Base-by-base conservation (phyloP, 139 green algal species). In the Tetradesmus obliquus region DNA sequence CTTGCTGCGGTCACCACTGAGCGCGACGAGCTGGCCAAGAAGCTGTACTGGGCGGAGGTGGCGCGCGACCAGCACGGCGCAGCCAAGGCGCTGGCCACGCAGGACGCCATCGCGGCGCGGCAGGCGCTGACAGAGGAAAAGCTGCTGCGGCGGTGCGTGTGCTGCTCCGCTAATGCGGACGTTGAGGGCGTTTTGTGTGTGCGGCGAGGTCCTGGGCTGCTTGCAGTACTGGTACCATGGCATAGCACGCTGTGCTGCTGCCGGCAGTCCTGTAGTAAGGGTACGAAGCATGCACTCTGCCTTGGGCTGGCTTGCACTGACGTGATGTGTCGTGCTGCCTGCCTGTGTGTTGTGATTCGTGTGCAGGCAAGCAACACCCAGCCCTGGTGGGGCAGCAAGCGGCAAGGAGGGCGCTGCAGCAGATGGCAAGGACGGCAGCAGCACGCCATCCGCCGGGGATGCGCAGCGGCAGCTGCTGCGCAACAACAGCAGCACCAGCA, bases 31-130 rank as follows among this genome's bases (percentile, higher is more conserved):
- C 71, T 90, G 53, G 71, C 69, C 19, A 90, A 90, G 86, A 84
- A 84, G 71, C 71, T 90, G 20, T 90, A 84, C 86, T 90, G 69
- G 69, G 86, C 86, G n/a, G 86, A 84, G 86, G 62, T 90, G 22
- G 86, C 86, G 9, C 86, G 86, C 22, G 86, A 90, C 45, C 86
- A 90, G 71, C 69, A 83, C 24, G 71, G 71, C 4, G 86, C 86
- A 6, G 86, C 86, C 69, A 90, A 90, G 86, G 74, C 74, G 24
- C 71, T 90, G 32, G 86, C 86, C 8, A 71, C 76, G 5, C 17
- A 83, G 71, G 86, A 90, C 15, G 86, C 86, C 5, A 90, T 90
- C 22, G 71, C 51, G 12, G 86, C 86, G 12, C 57, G 86, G 20
- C 76, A 90, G 32, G 86, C 76, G 66, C 53, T 90, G 53, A 62